Base-by-base conservation (phyloP, 108 stramenopile species). In the Phaeodactylum tricornutum region DNA sequence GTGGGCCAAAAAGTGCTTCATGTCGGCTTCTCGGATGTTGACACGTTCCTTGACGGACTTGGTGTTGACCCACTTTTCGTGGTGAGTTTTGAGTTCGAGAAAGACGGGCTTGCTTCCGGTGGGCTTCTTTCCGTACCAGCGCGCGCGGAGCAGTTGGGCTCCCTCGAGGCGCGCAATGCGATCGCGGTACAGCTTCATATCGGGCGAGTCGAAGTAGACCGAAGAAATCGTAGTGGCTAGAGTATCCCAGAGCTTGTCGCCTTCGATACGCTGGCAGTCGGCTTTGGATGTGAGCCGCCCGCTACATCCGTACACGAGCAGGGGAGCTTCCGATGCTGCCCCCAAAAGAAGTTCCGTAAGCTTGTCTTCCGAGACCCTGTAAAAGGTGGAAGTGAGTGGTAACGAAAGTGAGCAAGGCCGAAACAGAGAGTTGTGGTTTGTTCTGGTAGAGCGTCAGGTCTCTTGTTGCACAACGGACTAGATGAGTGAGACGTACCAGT, bases 71-170 rank as follows among this genome's bases (percentile, higher is more conserved):
- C 67, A 70, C 6, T 44, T 29, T 43, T 70, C 69, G 33, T 64
- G 63, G 24, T 70, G 69, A 4, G 69, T 70, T 42, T 70, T 70
- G 19, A 64, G 43, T 29, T 70, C 69, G 12, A 64, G 29, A 26
- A 51, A 70, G 14, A 70, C 37, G 15, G 37, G 7, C 11, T 50
- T 44, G 27, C 60, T 36, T 4, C 52, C 56, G 7, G n/a, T 46
- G 43, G 69, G 67, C 33, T 43, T 58, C 11, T 40, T 17, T 12
- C 67, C 67, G 44, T 69, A 69, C 67, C 67, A 69, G 20, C 67
- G 55, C 3, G 55, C 36, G 11, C 67, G 46, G 9, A 69, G 32
- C 15, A 69, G 50, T 27, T 64, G 43, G 3, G 67, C 67, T 16
- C 57, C 62, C 49, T 69, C 57, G 9, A 22, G 22, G 4, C 67